phyloP scores from a whole-genome alignment of 495 filamentous ascomycete species.

The Aspergillus sparsus region DNA sequence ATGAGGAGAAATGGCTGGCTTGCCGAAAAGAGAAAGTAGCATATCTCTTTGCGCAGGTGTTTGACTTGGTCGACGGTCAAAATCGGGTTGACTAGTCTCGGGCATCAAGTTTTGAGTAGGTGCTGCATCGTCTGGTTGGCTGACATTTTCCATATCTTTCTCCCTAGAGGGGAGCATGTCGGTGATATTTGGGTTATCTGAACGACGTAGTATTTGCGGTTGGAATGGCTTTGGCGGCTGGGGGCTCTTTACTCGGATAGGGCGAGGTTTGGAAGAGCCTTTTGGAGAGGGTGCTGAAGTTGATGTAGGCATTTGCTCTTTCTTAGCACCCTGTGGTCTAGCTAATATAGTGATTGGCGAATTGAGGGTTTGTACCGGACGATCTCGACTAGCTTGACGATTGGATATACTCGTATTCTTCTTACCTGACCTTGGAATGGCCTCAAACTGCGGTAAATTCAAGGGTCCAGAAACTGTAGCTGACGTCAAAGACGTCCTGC shows the following conservation, averaged over 20 bases:
- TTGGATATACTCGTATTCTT: slow-evolving; percentile 26
- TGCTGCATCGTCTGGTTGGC: slow-evolving; percentile 4
- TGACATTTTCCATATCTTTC: slow-evolving; percentile 21
- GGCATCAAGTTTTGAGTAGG: neutral
- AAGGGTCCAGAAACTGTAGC: slow-evolving; percentile 55
- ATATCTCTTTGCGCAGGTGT: slow-evolving; percentile 64
- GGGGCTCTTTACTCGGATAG: slow-evolving; percentile 25
- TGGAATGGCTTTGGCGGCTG: slow-evolving; percentile 54
- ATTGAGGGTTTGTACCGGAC: slow-evolving; percentile 30
- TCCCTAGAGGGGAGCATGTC: slow-evolving; percentile 24
- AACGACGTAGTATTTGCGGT: slow-evolving; percentile 60
- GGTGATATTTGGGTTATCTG: slow-evolving; percentile 40
- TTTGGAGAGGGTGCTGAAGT: slow-evolving; percentile 21
- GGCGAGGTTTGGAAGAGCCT: slow-evolving; percentile 21
- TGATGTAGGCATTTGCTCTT: slow-evolving; percentile 27
- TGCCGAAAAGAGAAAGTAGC: slow-evolving; percentile 73
- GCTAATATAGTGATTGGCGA: slow-evolving; percentile 49
- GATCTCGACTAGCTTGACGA: slow-evolving; percentile 27
- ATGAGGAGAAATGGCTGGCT: slow-evolving; percentile 41
- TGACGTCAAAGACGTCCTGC: slow-evolving; percentile 30
- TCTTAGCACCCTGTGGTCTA: slow-evolving; percentile 42
- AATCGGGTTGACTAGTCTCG: slow-evolving; percentile 21
- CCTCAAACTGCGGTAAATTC: slow-evolving; percentile 52
- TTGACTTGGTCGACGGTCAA: slow-evolving; percentile 47
- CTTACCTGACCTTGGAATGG: slow-evolving; percentile 31